Evolutionary conservation across 2,329 filamentous ascomycete species (phyloP).

Genomic region (Cadophora sp.): DNA sequence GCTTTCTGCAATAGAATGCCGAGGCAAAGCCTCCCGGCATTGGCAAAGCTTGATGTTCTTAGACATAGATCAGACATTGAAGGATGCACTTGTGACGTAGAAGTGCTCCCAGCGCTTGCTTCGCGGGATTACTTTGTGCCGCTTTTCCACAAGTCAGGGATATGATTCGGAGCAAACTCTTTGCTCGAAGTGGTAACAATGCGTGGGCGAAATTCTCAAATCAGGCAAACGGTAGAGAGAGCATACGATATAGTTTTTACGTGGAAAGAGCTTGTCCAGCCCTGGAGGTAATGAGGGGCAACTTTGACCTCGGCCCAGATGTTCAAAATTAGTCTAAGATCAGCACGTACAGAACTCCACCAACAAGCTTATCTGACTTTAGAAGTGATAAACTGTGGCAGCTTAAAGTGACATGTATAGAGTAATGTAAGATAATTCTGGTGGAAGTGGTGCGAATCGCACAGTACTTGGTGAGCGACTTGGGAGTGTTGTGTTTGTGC

Average conservation of each 20-base stretch:
- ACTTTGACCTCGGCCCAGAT: conserved; percentile 18
- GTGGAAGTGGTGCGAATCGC: neutral
- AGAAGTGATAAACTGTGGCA: conserved; percentile 17
- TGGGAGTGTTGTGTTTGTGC: too few species aligned
- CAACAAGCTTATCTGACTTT: conserved; percentile 21
- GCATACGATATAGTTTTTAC: neutral
- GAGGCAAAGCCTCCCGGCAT: neutral
- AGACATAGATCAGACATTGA: neutral
- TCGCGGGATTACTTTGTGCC: neutral
- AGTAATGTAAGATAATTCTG: neutral
- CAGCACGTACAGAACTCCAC: neutral
- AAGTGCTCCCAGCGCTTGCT: neutral
- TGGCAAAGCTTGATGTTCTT: neutral
- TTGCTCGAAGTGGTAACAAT: neutral
- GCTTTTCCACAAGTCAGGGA: neutral
- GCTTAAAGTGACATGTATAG: neutral
- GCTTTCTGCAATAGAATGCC: neutral
- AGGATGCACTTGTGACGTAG: neutral
- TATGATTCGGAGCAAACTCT: neutral
- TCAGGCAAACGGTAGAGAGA: neutral
- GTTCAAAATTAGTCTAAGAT: conserved; percentile 1
- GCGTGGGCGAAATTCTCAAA: neutral
- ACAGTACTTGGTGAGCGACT: neutral
- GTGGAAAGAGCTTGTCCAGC: too few species aligned
- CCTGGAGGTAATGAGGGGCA: neutral